Evolutionary conservation across 192 early-diverging fungal species (phyloP).

Genomic region (Coemansia sp.): DNA sequence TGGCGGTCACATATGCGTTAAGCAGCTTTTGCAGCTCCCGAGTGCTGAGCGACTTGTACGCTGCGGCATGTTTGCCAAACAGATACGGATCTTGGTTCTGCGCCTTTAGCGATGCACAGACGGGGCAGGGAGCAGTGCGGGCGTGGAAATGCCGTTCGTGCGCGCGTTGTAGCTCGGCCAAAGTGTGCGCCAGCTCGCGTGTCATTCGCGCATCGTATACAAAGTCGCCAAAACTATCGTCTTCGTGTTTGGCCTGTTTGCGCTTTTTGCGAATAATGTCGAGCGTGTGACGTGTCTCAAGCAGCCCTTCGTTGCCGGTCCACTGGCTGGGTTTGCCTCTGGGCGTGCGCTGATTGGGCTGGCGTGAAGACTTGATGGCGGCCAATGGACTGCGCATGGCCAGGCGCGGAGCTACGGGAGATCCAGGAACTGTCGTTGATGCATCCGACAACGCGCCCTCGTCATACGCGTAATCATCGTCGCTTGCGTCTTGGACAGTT

Average conservation of each 20-base stretch:
- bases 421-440: conserved; percentile 40
- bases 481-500: conserved; percentile 7
- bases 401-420: not conserved
- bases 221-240: conserved; percentile 5
- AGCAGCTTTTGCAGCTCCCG: conserved; percentile 45
- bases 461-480: conserved; percentile 5
- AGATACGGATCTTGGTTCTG: conserved; percentile 53
- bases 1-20: conserved; percentile 46
- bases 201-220: conserved; percentile 25
- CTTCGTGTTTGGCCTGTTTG: not conserved
- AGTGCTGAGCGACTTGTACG: conserved; percentile 40
- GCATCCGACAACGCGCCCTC: conserved; percentile 37
- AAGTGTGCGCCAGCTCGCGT: conserved; percentile 35
- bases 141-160: conserved; percentile 39
- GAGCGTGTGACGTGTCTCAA: conserved; percentile 31
- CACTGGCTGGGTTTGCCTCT: not conserved
- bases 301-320: conserved; percentile 13
- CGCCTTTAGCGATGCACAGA: conserved; percentile 34
- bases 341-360: too few relatives aligned
- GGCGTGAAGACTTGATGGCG: not conserved
- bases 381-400: conserved; percentile 29
- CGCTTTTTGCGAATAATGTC: conserved; percentile 23
- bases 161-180: conserved; percentile 47
- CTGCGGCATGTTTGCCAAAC: conserved; percentile 35
- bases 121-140: conserved; percentile 11